Base-by-base conservation (phyloP, 1,284 basidiomycete species). In the Malassezia slooffiae region DNA sequence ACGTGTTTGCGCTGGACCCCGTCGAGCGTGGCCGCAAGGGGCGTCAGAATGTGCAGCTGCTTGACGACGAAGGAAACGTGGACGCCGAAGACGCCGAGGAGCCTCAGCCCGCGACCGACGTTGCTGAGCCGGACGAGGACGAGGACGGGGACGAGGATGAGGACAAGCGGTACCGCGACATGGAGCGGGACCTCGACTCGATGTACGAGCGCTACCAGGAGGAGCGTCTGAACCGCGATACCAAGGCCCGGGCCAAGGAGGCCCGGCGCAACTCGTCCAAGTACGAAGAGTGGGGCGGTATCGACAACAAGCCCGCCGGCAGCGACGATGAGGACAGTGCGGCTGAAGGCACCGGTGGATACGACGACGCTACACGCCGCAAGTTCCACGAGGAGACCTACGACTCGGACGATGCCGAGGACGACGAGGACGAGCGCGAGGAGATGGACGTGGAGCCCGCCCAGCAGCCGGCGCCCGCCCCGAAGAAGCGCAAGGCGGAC, bases 121-220 rank as follows among this genome's bases (percentile, higher is more conserved):
- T n/a, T n/a, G n/a, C n/a, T n/a, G n/a, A n/a, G n/a, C n/a, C n/a
- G n/a, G n/a, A 11, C 13, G 83, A 85, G 59, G 74, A 75, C 19
- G 80, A 84, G 56, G 73, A 53, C 21, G 54, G 55, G 17, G 44
- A 54, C 10, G 62, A 64, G 16, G 47, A 55, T 5, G 54, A 53
- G 16, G 70, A 71, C 23, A 70, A 71, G 66, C n/a, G 75, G 52
- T 19, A 70, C 11, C 40, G 41, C 3, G 49, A 52, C 8, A 75
- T 97, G 19, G 91, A 97, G 70, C 79, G 62, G 23, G 83, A 88
- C 60, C 74, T 97, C 52, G 89, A 97, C 62, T 79, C 77, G 5
- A 72, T 95, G 57, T 97, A 97, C 72, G 81, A 89, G 57, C 76
- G 80, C 28, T 97, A 95, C 72, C 82, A 80, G 67, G 79, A 82